These are phyloP conservation scores for Flaveria robusta DNA, from an alignment of 129 eudicot genomes.

Conservation along the genomic window DNA sequence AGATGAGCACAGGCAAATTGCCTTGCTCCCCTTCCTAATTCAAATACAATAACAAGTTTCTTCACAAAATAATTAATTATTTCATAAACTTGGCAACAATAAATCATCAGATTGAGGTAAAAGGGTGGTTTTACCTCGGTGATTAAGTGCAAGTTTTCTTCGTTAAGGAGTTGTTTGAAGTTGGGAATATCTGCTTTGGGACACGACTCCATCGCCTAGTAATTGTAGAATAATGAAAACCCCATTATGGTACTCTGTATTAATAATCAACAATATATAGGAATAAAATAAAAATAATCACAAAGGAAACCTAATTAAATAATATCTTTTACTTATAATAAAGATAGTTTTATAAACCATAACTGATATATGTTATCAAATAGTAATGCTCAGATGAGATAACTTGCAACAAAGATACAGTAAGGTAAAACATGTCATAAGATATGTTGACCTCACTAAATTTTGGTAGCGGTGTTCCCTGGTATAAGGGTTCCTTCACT, in stretches of 20 bases:
- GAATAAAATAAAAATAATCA: too few relatives aligned
- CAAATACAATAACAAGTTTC: conserved; percentile 13
- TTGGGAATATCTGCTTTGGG: conserved; percentile 74
- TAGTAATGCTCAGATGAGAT: too few relatives aligned
- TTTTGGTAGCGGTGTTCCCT: conserved; percentile 63
- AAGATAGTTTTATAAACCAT: too few relatives aligned
- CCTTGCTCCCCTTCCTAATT: conserved; percentile 90
- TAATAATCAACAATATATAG: too few relatives aligned
- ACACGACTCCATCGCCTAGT: conserved; percentile 86
- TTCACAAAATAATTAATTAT: neutral
- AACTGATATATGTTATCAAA: too few relatives aligned
- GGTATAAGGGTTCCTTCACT: conserved; percentile 68
- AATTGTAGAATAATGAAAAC: too few relatives aligned
- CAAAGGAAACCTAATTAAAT: too few relatives aligned
- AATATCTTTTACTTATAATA: too few relatives aligned
- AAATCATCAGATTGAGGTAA: conserved; percentile 2
- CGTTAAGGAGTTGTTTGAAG: conserved; percentile 61
- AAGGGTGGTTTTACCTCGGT: conserved; percentile 61
- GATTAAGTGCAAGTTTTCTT: conserved; percentile 83
- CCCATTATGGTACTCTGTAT: too few relatives aligned
- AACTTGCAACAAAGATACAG: neutral
- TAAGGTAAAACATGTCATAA: neutral
- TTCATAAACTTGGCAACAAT: too few relatives aligned
- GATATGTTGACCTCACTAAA: conserved; percentile 58
- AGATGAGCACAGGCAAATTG: conserved; percentile 69